Percentiles rank a stretch among this genome's conserved stretches.
Evolutionary conservation across 73 alveolate species (phyloP).

Genomic region (Tetrahymena borealis): DNA sequence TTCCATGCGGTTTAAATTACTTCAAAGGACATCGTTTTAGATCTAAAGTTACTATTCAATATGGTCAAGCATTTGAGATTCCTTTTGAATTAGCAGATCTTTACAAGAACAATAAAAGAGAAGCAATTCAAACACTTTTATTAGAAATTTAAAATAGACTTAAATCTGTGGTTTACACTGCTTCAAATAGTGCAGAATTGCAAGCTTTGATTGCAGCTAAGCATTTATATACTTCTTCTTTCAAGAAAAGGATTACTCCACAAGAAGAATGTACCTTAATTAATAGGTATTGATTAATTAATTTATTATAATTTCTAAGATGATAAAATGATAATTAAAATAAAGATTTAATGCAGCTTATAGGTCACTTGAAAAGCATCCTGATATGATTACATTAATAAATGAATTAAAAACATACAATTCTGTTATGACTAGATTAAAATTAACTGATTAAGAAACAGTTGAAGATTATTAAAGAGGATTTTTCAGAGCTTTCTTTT

Average conservation of each 20-base stretch:
- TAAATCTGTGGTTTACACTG: conserved; percentile 74
- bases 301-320: neutral
- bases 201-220: conserved; percentile 65
- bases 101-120: conserved; percentile 67
- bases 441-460: conserved; percentile 76
- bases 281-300: neutral
- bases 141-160: conserved; percentile 50
- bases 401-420: conserved; percentile 56
- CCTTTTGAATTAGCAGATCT: conserved; percentile 63
- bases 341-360: conserved; percentile 72
- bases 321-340: conserved; percentile 45
- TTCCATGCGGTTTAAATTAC: conserved; percentile 91
- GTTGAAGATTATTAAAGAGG: neutral
- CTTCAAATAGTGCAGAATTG: conserved; percentile 84
- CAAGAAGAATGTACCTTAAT: conserved; percentile 30
- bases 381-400: conserved; percentile 50
- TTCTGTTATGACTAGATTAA: conserved; percentile 60
- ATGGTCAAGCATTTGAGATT: conserved; percentile 85
- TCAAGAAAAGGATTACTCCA: conserved; percentile 45
- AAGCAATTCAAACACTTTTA: conserved; percentile 69
- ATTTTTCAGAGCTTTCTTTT: neutral
- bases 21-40: conserved; percentile 85
- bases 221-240: conserved; percentile 72
- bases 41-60: conserved; percentile 81
- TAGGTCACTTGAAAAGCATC: conserved; percentile 48